Conservation (phyloP, 306 rosid species). For the Prunus fruticosa region DNA sequence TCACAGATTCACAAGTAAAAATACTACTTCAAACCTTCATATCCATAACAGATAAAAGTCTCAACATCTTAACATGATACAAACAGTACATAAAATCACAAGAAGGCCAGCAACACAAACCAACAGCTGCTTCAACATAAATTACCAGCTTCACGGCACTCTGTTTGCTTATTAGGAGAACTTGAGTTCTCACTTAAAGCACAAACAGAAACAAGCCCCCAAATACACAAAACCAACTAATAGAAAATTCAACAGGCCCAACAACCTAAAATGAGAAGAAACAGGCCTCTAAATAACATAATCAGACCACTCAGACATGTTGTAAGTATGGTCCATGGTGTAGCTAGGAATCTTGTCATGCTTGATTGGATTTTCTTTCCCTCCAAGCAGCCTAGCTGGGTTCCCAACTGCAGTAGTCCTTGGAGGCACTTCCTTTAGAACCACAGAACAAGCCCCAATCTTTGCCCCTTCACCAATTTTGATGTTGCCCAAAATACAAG, state of each 20-base stretch:
- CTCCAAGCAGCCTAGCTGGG: constrained; percentile 82
- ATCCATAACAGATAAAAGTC: not conserved
- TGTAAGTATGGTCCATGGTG: constrained; percentile 82
- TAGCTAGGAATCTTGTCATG: constrained; percentile 73
- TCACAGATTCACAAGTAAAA: not conserved
- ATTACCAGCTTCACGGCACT: constrained; percentile 1
- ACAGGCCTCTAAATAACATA: constrained; percentile 50
- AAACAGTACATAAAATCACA: constrained; percentile 21
- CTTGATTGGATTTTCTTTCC: constrained; percentile 70
- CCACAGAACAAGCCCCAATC: constrained; percentile 91
- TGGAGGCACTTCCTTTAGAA: constrained; percentile 83
- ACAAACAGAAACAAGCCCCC: constrained; percentile 30
- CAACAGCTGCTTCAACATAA: constrained; percentile 19
- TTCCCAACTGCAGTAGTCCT: constrained; percentile 90
- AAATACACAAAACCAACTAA: not conserved
- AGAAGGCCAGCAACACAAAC: constrained; percentile 29
- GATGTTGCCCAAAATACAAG: constrained; percentile 81
- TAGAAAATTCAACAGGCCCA: not conserved
- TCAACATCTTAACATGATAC: constrained; percentile 26
- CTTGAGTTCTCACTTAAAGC: constrained; percentile 39
- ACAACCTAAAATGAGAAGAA: not conserved
- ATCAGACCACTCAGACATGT: constrained; percentile 69
- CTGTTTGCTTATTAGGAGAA: constrained; percentile 42
- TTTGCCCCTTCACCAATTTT: constrained; percentile 78
- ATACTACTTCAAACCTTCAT: not conserved